Evolutionary conservation across 2,329 filamentous ascomycete genomes (phyloP), one percentile per base, ranked within the genome.

Genomic region (Diaporthe vaccinii): DNA sequence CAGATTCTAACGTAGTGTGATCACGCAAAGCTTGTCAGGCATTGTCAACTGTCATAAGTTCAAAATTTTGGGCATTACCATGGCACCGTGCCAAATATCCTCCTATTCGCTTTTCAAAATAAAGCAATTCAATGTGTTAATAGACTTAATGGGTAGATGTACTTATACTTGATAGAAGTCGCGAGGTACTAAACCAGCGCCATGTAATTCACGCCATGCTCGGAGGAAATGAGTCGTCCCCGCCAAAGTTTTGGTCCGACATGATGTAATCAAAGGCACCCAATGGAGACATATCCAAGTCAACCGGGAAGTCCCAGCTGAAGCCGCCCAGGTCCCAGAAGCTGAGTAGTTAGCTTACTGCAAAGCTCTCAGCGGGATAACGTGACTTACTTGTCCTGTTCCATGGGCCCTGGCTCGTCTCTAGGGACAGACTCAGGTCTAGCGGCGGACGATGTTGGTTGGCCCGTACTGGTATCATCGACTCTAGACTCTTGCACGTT

Each of bases 221-320:
- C 20, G 62, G 44, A n/a, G 46, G 7, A 1, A 51, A 68, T 17
- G 62, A 36, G 22, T 68, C 22, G 44, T 4, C 15, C 12, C 44
- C 62, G 31, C 46, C 62, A 67, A 51, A n/a, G 58, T 49, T n/a
- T 31, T 72, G 28, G 25, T 72, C 70, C 17, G 57, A 62, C 57
- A 61, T 72, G 20, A 62, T 62, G 34, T 72, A 72, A 57, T 72
- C 70, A 20, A 72, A 72, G 31, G 70, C 70, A 15, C 58, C 58
- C n/a, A 72, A 28, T 5, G 70, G 70, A 7, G 58, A 72, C 57
- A 61, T 39, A n/a, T 72, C 70, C 22, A 72, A 41, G 28, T 72
- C 57, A 31, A 39, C 44, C 6, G 62, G 28, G 20, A 67, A 67
- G 62, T 67, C 62, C 62, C 62, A 67, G 20, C 31, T n/a, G 28